Evolutionary conservation across 495 filamentous ascomycete species (phyloP).

Genomic region (Tuber brumale): DNA sequence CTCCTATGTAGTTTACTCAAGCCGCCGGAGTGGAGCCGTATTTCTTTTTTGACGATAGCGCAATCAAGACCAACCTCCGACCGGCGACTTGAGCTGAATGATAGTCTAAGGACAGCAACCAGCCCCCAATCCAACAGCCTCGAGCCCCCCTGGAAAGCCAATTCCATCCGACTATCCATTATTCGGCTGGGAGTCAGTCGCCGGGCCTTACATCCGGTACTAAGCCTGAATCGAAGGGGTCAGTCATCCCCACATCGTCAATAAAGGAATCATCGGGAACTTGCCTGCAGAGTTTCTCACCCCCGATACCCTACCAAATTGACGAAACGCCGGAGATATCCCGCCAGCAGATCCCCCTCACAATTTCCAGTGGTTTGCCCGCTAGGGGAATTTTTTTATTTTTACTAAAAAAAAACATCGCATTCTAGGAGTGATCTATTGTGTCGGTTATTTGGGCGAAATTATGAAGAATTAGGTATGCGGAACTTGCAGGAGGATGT

Average conservation of each 20-base stretch:
- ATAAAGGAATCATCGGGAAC: not conserved
- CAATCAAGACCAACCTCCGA: not conserved
- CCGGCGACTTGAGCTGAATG: not conserved
- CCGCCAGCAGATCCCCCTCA: not conserved
- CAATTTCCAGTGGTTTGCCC: not conserved
- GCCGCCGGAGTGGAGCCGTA: not conserved
- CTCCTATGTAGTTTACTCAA: not conserved
- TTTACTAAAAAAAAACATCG: not conserved
- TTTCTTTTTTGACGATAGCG: not conserved
- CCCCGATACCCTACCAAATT: not conserved
- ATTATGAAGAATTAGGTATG: not conserved
- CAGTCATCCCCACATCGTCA: not conserved
- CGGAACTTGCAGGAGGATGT: not conserved
- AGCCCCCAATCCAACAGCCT: not conserved
- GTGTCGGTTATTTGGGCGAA: not conserved
- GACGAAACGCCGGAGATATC: not conserved
- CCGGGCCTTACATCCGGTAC: not conserved
- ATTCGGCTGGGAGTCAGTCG: not conserved
- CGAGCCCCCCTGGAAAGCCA: not conserved
- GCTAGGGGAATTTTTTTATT: not conserved
- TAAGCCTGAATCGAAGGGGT: not conserved
- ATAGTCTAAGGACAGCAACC: not conserved
- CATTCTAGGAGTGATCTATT: not conserved
- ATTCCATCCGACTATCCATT: not conserved
- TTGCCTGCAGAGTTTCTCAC: not conserved